Percentiles rank a stretch among this genome's conserved stretches.
Evolutionary conservation across 352 stramenopile genomes (phyloP).

Genomic region (Phytophthora constricta): DNA sequence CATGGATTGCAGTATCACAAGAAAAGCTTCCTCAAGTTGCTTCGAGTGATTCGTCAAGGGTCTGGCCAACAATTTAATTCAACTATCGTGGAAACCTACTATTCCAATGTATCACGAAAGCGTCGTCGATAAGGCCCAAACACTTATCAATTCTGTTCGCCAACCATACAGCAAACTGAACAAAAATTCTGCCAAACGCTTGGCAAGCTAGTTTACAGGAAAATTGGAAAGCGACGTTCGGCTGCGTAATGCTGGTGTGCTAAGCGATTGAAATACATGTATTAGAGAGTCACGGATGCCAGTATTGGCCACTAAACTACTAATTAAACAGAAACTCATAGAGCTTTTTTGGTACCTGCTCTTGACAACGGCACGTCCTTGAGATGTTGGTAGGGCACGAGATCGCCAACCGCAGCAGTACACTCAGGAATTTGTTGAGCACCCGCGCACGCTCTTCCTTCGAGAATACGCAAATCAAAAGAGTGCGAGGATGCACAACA

Average conservation of each 20-base stretch:
- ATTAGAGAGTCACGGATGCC: too few relatives aligned
- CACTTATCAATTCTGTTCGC: slow-evolving; percentile 27
- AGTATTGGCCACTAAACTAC: too few relatives aligned
- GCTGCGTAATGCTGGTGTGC: neutral
- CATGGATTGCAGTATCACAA: slow-evolving; percentile 44
- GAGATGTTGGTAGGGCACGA: neutral
- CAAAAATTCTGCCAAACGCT: slow-evolving; percentile 26
- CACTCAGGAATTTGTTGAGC: slow-evolving; percentile 18
- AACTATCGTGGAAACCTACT: slow-evolving; percentile 50
- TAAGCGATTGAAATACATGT: neutral
- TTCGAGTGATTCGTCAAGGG: slow-evolving; percentile 4
- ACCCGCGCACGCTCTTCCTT: slow-evolving; percentile 14
- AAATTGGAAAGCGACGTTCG: slow-evolving; percentile 36
- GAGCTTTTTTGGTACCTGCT: slow-evolving; percentile 10
- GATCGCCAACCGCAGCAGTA: slow-evolving; percentile 6
- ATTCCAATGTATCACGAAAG: slow-evolving; percentile 50
- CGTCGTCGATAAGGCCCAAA: slow-evolving; percentile 28
- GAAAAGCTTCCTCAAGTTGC: slow-evolving; percentile 22
- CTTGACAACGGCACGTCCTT: slow-evolving; percentile 18
- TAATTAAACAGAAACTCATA: neutral
- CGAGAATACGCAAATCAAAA: neutral
- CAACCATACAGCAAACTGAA: slow-evolving; percentile 29
- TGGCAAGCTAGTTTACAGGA: slow-evolving; percentile 34
- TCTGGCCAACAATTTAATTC: neutral
- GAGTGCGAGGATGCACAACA: slow-evolving; percentile 1